Evolutionary conservation across 176 grass and related monocot species (phyloP).

Genomic region (Rhynchospora tenuis): DNA sequence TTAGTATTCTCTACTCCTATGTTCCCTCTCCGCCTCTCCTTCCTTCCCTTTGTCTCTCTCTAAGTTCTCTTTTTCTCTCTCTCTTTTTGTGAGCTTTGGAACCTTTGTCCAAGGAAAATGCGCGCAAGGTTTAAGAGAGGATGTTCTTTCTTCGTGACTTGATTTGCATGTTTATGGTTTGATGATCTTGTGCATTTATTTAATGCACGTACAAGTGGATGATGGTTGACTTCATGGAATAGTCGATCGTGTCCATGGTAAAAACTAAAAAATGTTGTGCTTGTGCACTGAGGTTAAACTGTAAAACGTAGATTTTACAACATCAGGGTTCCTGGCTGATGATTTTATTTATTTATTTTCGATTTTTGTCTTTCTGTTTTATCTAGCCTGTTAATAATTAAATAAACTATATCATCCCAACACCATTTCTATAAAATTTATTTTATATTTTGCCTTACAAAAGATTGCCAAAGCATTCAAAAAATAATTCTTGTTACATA

Average conservation of each 20-base stretch:
- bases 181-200: neutral
- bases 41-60: neutral
- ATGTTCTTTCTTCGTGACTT: neutral
- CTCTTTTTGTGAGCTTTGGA: neutral
- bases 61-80: neutral
- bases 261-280: neutral
- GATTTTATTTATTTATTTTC: too few species aligned
- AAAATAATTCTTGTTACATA: neutral
- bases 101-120: neutral
- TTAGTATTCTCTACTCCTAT: neutral
- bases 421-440: too few species aligned
- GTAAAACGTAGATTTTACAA: neutral
- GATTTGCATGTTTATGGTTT: neutral
- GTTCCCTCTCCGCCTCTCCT: neutral
- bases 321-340: too few species aligned
- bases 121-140: neutral
- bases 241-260: neutral
- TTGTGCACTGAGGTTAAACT: neutral
- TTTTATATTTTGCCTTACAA: neutral
- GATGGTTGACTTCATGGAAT: neutral
- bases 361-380: too few species aligned
- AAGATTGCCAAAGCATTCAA: neutral
- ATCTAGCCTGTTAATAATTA: too few species aligned
- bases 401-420: too few species aligned
- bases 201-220: conserved; percentile 5